A percentile compares a stretch with the other conserved stretches of the same genome.
These are phyloP conservation scores for Mycena chlorophos DNA, from an alignment of 768 basidiomycete genomes.

Conservation along the genomic window DNA sequence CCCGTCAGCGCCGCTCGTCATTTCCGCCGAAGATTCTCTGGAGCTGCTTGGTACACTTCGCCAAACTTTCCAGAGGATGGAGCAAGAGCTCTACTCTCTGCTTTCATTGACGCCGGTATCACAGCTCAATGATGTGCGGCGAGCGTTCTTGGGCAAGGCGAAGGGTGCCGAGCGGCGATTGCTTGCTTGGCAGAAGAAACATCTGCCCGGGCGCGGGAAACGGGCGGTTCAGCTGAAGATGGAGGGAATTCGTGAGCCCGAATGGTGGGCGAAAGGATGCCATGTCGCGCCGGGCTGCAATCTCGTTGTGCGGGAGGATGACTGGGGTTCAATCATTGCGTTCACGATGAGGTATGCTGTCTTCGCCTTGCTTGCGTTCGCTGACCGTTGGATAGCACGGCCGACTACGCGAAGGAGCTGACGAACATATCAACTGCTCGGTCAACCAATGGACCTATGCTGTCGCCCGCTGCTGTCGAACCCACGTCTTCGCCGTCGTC, in stretches of 20 bases:
- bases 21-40: constrained; percentile 4
- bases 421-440: constrained; percentile 38
- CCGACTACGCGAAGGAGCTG: constrained; percentile 57
- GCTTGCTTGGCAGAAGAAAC: constrained; percentile 65
- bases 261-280: constrained; percentile 68
- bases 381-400: constrained; percentile 41
- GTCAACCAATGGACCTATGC: constrained; percentile 24
- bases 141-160: constrained; percentile 54
- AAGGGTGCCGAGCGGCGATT: constrained; percentile 56
- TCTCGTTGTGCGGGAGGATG: constrained; percentile 65
- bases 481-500: constrained; percentile 40
- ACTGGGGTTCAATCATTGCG: constrained; percentile 79
- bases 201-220: constrained; percentile 37
- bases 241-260: constrained; percentile 45
- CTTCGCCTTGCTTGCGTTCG: neutral
- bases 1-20: constrained; percentile 25
- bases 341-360: constrained; percentile 64
- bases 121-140: constrained; percentile 62
- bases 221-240: constrained; percentile 27
- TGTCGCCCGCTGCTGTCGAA: constrained; percentile 26
- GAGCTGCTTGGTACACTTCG: constrained; percentile 50
- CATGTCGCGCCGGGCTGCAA: constrained; percentile 69
- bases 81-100: constrained; percentile 59
- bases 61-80: constrained; percentile 56
- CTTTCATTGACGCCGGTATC: constrained; percentile 46